Evolutionary conservation across 257 asterid genomes (phyloP), one percentile per base, ranked within the genome.

Genomic region (Euphrasia confusa): DNA sequence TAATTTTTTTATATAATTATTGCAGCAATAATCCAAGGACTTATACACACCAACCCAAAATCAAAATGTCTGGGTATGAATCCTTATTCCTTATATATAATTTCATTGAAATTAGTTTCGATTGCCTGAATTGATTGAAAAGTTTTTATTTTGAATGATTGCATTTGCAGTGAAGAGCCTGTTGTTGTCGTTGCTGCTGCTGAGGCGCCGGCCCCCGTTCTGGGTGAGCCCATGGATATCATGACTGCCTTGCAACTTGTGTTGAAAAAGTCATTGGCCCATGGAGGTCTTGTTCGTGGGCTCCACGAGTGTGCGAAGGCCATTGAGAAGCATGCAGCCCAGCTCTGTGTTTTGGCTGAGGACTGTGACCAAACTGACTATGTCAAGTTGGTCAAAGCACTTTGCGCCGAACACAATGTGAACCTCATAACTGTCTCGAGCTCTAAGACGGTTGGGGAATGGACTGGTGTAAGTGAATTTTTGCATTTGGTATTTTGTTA

Each of bases 151-250:
- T 37, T 8, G 42, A 8, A 37, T 7, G 2, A 37, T 35, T 35
- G 9, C 40, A 37, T 37, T 37, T 8, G 42, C 42, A 37, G 42
- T 37, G 42, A 37, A 37, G 42, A 37, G 42, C 42, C 42, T 37
- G 42, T 9, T 37, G 40, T 35, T 35, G 40, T 35, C 7, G 40
- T 35, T 7, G 12, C 42, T 37, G 42, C 42, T 8, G 42, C 42
- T 0, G 42, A 37, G 2, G 42, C 42, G 9, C 42, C 42, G 12
- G 42, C 42, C 11, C 42, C 42, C 3, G 42, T 37, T 37, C 42
- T 37, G 2, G 89, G 85, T 28, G 88, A 83, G 79, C 90, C 83
- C 1, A 81, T 78, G 86, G 90, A 83, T 54, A 78, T 76, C 50
- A 74, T 79, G 84, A 77, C 92, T 17, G 92, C 42, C 10, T 7